These are phyloP conservation scores for Volvox carteri DNA, from an alignment of 163 green algal genomes.

Conservation along the genomic window DNA sequence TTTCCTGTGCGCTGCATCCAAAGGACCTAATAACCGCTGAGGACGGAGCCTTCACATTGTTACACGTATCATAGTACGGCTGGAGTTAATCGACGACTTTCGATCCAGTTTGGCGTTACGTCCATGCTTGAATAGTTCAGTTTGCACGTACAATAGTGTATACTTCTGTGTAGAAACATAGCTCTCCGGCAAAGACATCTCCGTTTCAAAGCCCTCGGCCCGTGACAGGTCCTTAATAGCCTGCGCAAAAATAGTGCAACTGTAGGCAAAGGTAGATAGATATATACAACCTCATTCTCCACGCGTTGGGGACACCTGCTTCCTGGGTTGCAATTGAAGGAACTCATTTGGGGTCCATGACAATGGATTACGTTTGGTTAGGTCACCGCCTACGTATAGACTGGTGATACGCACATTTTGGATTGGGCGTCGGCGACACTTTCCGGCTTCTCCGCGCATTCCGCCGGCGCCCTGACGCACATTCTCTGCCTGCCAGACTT, in stretches of 20 bases:
- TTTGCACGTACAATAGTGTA: neutral
- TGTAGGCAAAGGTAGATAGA: no score
- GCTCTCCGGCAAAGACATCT: no score
- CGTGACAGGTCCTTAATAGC: neutral
- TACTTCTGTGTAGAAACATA: neutral
- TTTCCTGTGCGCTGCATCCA: no score
- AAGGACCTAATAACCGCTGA: no score
- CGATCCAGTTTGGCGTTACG: neutral
- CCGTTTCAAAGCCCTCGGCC: neutral
- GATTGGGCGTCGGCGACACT: neutral
- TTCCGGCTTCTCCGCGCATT: neutral
- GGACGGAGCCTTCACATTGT: no score
- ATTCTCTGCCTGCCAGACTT: no score
- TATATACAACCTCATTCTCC: no score
- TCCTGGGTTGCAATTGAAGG: no score
- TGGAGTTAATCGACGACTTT: neutral
- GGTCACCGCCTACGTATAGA: neutral
- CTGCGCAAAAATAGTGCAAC: no score
- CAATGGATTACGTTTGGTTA: neutral
- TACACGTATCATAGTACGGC: no score
- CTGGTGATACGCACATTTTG: neutral
- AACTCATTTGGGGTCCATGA: no score
- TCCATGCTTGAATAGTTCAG: neutral
- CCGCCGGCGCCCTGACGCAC: conserved; percentile 12
- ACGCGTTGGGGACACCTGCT: no score